phyloP scores from a whole-genome alignment of 2,329 filamentous ascomycete genomes.

The Epichloe sylvatica region DNA sequence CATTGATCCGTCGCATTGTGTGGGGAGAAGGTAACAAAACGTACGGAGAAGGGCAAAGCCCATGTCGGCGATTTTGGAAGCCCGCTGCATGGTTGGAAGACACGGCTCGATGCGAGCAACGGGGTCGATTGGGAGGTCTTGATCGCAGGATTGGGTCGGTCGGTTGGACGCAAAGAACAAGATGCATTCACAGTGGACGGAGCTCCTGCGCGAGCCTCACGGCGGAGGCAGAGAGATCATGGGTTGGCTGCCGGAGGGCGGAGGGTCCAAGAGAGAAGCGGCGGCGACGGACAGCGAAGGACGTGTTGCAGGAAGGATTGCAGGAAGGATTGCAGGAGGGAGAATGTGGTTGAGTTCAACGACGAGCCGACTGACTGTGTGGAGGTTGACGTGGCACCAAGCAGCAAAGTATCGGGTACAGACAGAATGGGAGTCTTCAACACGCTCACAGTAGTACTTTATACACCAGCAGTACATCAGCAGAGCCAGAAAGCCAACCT shows the following conservation, averaged over 20 bases:
- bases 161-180: background rate
- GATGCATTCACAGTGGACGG: background rate
- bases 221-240: constrained; percentile 11
- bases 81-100: constrained; percentile 11
- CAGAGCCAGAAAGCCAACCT: background rate
- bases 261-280: background rate
- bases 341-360: background rate
- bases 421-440: background rate
- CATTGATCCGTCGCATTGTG: background rate
- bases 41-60: constrained; percentile 20
- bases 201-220: constrained; percentile 12
- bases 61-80: constrained; percentile 15
- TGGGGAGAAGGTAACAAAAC: constrained; percentile 4
- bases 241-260: background rate
- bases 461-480: background rate
- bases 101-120: background rate
- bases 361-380: no score
- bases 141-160: background rate
- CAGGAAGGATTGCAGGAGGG: no score
- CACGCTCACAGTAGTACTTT: background rate
- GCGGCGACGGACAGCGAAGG: background rate
- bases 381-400: no score
- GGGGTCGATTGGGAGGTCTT: background rate
- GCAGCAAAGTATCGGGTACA: background rate
- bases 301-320: no score